Conservation (phyloP, 257 asterid genomes). For the Ocimum tenuiflorum region DNA sequence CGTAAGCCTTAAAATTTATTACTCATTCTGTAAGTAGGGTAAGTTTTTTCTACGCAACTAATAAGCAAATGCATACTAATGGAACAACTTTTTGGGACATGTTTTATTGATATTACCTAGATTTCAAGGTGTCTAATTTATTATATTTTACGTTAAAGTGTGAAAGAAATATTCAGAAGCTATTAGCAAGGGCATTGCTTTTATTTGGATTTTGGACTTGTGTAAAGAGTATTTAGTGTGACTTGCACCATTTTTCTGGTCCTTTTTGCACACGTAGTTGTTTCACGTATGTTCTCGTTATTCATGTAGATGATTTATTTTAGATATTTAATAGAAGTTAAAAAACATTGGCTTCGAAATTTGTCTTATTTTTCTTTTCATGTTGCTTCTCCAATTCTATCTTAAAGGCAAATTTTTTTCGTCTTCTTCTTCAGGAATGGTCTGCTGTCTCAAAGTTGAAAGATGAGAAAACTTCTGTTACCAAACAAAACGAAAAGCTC, state of each 20-base stretch:
- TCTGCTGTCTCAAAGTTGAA: slow-evolving; percentile 50
- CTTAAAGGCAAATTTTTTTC: background rate
- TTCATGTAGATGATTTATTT: background rate
- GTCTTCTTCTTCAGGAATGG: slow-evolving; percentile 33
- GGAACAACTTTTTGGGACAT: background rate
- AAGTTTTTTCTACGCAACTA: background rate
- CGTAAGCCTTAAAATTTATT: background rate
- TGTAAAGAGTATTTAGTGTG: background rate
- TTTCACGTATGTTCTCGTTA: background rate
- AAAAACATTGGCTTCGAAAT: background rate
- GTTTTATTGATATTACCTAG: background rate
- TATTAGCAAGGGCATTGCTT: background rate
- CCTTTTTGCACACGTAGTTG: background rate
- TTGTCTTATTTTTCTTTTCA: background rate
- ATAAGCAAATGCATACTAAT: background rate
- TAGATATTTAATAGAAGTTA: background rate
- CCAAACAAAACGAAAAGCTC: slow-evolving; percentile 53
- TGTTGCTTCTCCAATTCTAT: slow-evolving; percentile 4
- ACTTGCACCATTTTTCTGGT: background rate
- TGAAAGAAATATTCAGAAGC: background rate
- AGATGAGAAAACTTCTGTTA: slow-evolving; percentile 55
- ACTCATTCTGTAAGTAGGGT: background rate
- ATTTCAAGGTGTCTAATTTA: background rate
- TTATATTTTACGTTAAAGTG: background rate
- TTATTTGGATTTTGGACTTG: background rate